Percentiles rank a stretch among this genome's conserved stretches.
These are phyloP conservation scores for Syzygium oleosum DNA, from an alignment of 345 rosid species.

Conservation along the genomic window DNA sequence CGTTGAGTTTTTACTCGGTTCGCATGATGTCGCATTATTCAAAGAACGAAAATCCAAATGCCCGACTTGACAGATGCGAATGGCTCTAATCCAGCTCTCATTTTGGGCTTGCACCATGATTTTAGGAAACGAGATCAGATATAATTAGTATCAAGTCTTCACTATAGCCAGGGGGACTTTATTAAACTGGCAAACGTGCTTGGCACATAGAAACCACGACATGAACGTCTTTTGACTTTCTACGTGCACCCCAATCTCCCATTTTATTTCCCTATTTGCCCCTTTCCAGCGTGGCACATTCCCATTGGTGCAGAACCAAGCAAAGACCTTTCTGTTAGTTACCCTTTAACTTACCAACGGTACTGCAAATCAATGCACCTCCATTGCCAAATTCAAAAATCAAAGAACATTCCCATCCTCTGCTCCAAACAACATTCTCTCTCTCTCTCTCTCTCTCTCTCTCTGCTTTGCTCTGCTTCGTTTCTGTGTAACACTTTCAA, in stretches of 20 bases:
- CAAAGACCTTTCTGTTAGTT: background rate
- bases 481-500: background rate
- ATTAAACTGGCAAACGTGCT: background rate
- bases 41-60: background rate
- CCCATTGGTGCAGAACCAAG: background rate
- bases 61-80: background rate
- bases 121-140: background rate
- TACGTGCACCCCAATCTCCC: background rate
- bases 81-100: background rate
- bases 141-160: background rate
- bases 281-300: background rate
- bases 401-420: background rate
- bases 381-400: background rate
- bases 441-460: background rate
- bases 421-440: background rate
- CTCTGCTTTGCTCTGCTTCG: background rate
- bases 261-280: background rate
- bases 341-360: background rate
- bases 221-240: background rate
- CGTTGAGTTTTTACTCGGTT: background rate
- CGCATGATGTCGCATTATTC: accelerated
- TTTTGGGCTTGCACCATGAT: background rate
- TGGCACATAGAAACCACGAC: background rate
- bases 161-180: background rate
- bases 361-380: background rate